These are phyloP conservation scores for Xylaria sp. DNA, from an alignment of 2,329 filamentous ascomycete genomes.

Conservation along the genomic window DNA sequence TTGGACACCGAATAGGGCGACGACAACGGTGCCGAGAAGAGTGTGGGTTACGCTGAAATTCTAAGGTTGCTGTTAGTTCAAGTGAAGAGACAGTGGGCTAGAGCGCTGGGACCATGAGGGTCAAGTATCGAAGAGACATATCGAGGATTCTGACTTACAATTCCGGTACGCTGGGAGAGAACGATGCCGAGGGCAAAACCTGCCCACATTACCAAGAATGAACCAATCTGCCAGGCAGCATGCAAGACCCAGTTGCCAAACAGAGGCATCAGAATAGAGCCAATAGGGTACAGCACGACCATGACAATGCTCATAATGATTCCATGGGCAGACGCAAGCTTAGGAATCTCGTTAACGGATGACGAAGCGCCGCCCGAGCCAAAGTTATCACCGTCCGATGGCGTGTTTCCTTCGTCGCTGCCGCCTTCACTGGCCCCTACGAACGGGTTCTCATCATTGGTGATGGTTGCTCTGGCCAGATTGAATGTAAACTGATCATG, in stretches of 20 bases:
- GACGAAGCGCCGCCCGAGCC: neutral
- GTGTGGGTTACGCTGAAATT: conserved; percentile 60
- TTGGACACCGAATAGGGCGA: conserved; percentile 61
- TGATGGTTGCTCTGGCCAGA: conserved; percentile 53
- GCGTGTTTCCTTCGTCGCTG: conserved; percentile 18
- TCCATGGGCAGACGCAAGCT: conserved; percentile 50
- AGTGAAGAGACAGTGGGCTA: neutral
- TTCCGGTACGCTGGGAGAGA: conserved; percentile 43
- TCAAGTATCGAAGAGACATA: too few relatives aligned
- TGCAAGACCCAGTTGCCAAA: conserved; percentile 64
- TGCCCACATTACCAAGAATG: conserved; percentile 62
- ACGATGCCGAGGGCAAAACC: conserved; percentile 62
- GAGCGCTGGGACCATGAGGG: neutral
- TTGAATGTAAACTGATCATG: conserved; percentile 54
- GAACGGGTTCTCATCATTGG: conserved; percentile 60
- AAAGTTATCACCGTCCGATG: conserved; percentile 15
- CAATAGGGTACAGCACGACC: conserved; percentile 63
- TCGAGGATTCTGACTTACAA: conserved; percentile 32
- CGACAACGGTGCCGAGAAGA: conserved; percentile 60
- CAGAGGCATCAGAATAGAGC: conserved; percentile 65
- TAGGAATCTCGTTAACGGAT: conserved; percentile 26
- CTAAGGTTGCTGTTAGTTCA: conserved; percentile 43
- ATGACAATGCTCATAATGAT: conserved; percentile 67
- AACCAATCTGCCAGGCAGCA: conserved; percentile 59
- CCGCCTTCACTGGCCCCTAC: conserved; percentile 29